These are phyloP conservation scores for Clitocybe nebularis DNA, from an alignment of 1,284 basidiomycete genomes.

Conservation along the genomic window DNA sequence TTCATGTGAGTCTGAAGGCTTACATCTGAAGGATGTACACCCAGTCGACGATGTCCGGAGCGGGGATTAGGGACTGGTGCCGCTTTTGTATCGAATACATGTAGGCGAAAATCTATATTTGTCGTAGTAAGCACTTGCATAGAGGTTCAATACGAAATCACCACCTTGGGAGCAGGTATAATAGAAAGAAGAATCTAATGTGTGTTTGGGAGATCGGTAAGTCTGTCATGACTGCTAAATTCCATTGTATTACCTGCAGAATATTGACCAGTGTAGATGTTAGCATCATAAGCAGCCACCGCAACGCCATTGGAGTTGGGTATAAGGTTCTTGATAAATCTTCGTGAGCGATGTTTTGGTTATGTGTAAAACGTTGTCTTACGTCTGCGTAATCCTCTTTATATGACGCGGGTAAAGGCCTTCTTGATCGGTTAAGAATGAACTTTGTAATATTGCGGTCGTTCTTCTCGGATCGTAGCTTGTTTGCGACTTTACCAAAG, in stretches of 20 bases:
- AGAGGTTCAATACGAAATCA: no score
- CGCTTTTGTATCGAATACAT: constrained; percentile 80
- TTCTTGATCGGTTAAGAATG: constrained; percentile 39
- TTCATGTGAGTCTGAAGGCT: constrained; percentile 68
- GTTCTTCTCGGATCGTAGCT: constrained; percentile 35
- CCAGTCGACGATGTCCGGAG: constrained; percentile 12
- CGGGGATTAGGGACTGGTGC: constrained; percentile 30
- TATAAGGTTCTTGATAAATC: constrained; percentile 54
- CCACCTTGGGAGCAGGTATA: constrained; percentile 80
- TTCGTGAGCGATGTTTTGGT: constrained; percentile 4
- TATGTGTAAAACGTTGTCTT: constrained; percentile 18
- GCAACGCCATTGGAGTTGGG: constrained; percentile 88
- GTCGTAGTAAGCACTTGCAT: no score
- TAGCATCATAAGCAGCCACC: constrained; percentile 77
- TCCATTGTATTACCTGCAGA: constrained; percentile 71
- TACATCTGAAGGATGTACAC: constrained; percentile 20
- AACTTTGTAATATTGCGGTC: constrained; percentile 44
- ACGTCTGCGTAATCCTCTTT: constrained; percentile 56
- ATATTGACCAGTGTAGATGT: constrained; percentile 93
- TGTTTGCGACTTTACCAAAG: constrained; percentile 70
- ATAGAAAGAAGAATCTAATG: constrained; percentile 76
- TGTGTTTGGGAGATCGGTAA: no score
- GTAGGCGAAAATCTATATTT: constrained; percentile 73
- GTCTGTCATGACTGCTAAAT: no score
- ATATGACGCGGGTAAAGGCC: constrained; percentile 32